Conservation (phyloP, 768 basidiomycete genomes). For the Hygrocybe coccinea region DNA sequence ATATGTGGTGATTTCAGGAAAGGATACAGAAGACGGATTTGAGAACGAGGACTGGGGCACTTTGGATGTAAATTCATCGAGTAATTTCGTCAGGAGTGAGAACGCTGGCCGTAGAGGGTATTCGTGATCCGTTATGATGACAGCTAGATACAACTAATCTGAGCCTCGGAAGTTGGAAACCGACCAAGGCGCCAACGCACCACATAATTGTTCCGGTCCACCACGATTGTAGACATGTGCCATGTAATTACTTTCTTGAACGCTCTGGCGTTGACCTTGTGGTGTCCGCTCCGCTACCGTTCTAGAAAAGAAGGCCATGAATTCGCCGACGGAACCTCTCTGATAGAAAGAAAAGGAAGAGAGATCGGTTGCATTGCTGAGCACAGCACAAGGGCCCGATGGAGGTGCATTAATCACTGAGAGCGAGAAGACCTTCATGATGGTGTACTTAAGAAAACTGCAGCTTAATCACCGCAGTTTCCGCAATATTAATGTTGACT, state of each 20-base stretch:
- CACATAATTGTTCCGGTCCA: conserved; percentile 79
- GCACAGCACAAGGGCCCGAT: conserved; percentile 55
- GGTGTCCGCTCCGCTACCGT: conserved; percentile 87
- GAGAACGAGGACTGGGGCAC: conserved; percentile 66
- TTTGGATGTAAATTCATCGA: conserved; percentile 86
- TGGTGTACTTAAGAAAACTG: not conserved
- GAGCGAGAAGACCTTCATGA: conserved; percentile 85
- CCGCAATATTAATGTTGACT: not conserved
- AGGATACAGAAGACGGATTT: conserved; percentile 65
- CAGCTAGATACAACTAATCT: conserved; percentile 44
- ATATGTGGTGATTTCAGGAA: conserved; percentile 71
- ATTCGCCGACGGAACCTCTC: conserved; percentile 79
- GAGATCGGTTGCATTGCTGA: conserved; percentile 71
- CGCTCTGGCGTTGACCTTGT: conserved; percentile 85
- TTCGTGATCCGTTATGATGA: conserved; percentile 91
- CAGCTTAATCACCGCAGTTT: not conserved
- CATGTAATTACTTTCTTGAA: conserved; percentile 89
- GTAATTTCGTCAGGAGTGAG: conserved; percentile 85
- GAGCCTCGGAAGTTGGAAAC: not conserved
- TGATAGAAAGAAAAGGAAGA: conserved; percentile 95
- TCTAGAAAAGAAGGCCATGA: conserved; percentile 90
- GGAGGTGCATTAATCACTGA: conserved; percentile 67
- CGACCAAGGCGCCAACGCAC: conserved; percentile 39
- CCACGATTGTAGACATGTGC: conserved; percentile 93
- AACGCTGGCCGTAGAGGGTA: conserved; percentile 97